Conservation (phyloP, 2,329 filamentous ascomycete species). For the Diaporthe capsici region DNA sequence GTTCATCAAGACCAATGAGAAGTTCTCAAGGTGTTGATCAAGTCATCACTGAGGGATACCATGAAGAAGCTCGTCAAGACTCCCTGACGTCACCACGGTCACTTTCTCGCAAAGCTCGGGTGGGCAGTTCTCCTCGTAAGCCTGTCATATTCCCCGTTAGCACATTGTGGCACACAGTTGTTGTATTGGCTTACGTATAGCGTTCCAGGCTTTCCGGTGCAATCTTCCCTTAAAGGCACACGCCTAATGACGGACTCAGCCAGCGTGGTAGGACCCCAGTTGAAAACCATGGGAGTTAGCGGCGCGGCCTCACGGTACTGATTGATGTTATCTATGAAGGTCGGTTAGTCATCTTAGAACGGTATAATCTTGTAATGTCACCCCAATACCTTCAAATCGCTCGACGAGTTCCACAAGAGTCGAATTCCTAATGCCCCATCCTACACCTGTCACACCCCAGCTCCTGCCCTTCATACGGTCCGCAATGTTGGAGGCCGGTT, state of each 20-base stretch:
- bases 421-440: slow-evolving; percentile 5
- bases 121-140: slow-evolving; percentile 11
- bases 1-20: neutral
- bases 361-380: too few species aligned
- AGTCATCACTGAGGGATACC: neutral
- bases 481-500: slow-evolving; percentile 6
- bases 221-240: slow-evolving; percentile 3
- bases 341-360: neutral
- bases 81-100: neutral
- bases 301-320: slow-evolving; percentile 9
- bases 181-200: neutral
- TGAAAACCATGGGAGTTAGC: slow-evolving; percentile 10
- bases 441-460: slow-evolving; percentile 13
- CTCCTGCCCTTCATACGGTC: slow-evolving; percentile 8
- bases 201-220: neutral
- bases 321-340: neutral
- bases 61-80: neutral
- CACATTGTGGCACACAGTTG: too few species aligned
- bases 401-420: neutral
- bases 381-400: neutral
- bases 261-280: slow-evolving; percentile 8
- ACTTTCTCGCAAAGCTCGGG: slow-evolving; percentile 10
- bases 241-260: slow-evolving; percentile 13
- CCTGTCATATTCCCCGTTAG: neutral
- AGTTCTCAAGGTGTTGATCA: neutral